Conservation (phyloP, 1,139 yeast genomes). For the Hyphopichia pseudoburtonii region DNA sequence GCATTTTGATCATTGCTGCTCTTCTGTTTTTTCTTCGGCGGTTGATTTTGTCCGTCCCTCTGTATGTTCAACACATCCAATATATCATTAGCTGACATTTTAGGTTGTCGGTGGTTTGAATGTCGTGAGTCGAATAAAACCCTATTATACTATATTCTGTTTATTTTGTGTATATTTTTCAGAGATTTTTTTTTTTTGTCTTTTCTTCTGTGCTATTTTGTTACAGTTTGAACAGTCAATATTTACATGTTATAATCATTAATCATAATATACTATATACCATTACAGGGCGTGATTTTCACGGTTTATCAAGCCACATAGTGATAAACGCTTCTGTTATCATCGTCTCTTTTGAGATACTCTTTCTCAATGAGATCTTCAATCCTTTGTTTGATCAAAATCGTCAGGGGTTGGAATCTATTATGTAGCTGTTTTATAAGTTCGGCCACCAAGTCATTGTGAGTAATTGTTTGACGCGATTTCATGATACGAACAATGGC, state of each 20-base stretch:
- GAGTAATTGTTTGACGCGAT: conserved; percentile 59
- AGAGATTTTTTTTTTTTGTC: background rate
- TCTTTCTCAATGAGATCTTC: conserved; percentile 82
- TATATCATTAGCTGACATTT: conserved; percentile 61
- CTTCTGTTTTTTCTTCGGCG: conserved; percentile 42
- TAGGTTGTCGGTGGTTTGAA: background rate
- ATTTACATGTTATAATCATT: background rate
- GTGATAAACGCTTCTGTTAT: conserved; percentile 61
- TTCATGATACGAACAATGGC: conserved; percentile 90
- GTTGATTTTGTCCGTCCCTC: conserved; percentile 37
- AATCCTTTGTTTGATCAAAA: conserved; percentile 72
- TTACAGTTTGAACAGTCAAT: background rate
- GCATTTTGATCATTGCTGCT: conserved; percentile 20
- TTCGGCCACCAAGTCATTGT: conserved; percentile 66
- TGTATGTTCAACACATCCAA: conserved; percentile 75
- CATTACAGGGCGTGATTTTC: background rate
- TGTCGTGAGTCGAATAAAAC: too few relatives aligned
- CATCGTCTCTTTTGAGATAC: conserved; percentile 71
- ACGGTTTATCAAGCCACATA: conserved; percentile 72
- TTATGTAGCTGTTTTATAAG: conserved; percentile 60
- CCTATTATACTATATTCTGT: too few relatives aligned
- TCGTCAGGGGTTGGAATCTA: conserved; percentile 70
- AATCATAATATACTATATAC: background rate
- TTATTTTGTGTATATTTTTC: background rate
- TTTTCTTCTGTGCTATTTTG: background rate